A percentile compares a stretch with the other conserved stretches of the same genome.
Evolutionary conservation across 129 eudicot species (phyloP).

Genomic region (Centaurea solstitialis): DNA sequence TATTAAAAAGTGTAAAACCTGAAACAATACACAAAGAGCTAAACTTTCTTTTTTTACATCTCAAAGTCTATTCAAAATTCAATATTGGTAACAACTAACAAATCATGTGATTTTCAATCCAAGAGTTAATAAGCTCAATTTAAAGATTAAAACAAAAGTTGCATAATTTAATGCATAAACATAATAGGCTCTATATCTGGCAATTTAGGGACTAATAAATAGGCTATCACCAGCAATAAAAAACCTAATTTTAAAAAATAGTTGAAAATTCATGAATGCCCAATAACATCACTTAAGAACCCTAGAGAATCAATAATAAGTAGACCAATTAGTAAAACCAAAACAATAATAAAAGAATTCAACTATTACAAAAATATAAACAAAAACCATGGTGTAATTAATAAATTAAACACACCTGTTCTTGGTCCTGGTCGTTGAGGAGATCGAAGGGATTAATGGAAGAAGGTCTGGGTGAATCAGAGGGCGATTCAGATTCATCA

Average conservation of each 20-base stretch:
- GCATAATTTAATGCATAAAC: background rate
- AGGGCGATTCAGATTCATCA: slow-evolving; percentile 47
- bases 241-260: background rate
- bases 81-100: background rate
- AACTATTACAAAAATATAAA: background rate
- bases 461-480: slow-evolving; percentile 34
- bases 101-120: background rate
- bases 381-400: background rate
- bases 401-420: slow-evolving; percentile 51
- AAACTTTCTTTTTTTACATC: background rate
- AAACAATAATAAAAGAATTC: background rate
- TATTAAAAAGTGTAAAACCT: background rate
- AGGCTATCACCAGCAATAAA: background rate
- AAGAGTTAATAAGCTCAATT: background rate
- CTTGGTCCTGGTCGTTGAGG: slow-evolving; percentile 55
- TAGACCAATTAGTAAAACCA: background rate
- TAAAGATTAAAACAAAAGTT: background rate
- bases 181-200: background rate
- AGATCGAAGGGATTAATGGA: slow-evolving; percentile 70
- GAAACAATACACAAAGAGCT: background rate
- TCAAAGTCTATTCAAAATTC: background rate
- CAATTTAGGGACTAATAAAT: background rate
- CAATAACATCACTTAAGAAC: slow-evolving; percentile 7
- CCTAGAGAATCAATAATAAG: background rate
- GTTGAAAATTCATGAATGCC: background rate